Percentiles rank a stretch among this genome's conserved stretches.
These are phyloP conservation scores for Claviceps fusiformis DNA, from an alignment of 2,329 filamentous ascomycete genomes.

Conservation along the genomic window DNA sequence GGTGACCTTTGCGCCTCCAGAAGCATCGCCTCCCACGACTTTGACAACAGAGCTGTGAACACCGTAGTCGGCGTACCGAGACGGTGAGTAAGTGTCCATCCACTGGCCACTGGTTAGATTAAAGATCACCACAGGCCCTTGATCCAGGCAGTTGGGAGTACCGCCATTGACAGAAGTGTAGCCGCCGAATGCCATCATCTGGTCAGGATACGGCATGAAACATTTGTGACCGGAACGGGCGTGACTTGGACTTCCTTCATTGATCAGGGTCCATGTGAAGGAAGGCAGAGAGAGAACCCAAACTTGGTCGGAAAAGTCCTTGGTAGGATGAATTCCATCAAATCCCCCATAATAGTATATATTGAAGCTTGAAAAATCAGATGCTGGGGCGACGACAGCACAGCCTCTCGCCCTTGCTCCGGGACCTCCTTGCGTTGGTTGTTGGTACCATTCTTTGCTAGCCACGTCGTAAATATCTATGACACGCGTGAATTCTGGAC, in stretches of 20 bases:
- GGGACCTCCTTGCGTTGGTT: constrained; percentile 47
- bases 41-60: constrained; percentile 52
- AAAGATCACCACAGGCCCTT: constrained; percentile 49
- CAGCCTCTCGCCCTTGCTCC: constrained; percentile 54
- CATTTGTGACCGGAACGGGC: constrained; percentile 63
- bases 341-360: constrained; percentile 79
- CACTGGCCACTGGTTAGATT: constrained; percentile 58
- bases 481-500: constrained; percentile 55
- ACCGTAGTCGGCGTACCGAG: constrained; percentile 48
- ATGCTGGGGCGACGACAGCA: constrained; percentile 57
- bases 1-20: constrained; percentile 57
- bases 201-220: constrained; percentile 60
- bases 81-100: constrained; percentile 56
- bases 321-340: constrained; percentile 29
- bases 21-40: constrained; percentile 52
- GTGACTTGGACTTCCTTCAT: constrained; percentile 32
- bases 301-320: constrained; percentile 48
- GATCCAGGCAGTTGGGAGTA: constrained; percentile 30
- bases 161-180: constrained; percentile 26
- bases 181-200: constrained; percentile 69
- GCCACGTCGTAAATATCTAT: constrained; percentile 71
- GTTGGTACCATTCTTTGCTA: constrained; percentile 51
- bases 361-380: constrained; percentile 62
- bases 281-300: constrained; percentile 71
- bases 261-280: constrained; percentile 60